Evolutionary conservation across 345 rosid genomes (phyloP), one percentile per base, ranked within the genome.

Genomic region (Lumnitzera racemosa): DNA sequence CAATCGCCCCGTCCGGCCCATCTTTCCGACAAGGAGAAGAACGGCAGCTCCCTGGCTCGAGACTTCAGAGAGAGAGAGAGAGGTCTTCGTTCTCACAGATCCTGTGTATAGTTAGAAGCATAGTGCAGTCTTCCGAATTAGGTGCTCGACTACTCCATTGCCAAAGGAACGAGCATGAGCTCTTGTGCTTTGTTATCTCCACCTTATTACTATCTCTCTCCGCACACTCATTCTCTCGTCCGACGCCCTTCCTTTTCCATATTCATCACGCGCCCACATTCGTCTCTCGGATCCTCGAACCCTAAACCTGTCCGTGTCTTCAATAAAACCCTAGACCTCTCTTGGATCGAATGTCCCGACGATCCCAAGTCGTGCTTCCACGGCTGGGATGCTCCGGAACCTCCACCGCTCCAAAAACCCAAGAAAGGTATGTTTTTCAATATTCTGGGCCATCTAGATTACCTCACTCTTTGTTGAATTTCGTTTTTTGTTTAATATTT

Each of bases 331-430:
- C 71, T 72, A 20, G 72, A 63, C 56, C 61, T 78, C 67, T 81
- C 95, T 47, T 88, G 95, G 91, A 57, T 36, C 7, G 43, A 36
- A 4, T 4, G 67, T 54, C 70, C 83, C 63, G 72, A 78, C 16
- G 65, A 55, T 17, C 67, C 49, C 23, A 58, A 57, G 56, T 72
- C 81, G 36, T 69, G 75, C 24, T 64, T 57, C 43, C 85, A 53
- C 57, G 87, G 84, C 49, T 92, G 98, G 98, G 80, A 80, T 58
- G 54, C 78, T 47, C 52, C 62, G 52, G 81, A 81, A 60, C 15
- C 75, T 46, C 78, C 80, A 16, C 60, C 48, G 25, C 73, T 41
- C 11, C 43, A 4, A 29, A 51, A 36, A 53, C 67, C 58, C 27
- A 75, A 68, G 60, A 72, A 72, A 78, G 87, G 82, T 85, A 16